phyloP scores from a whole-genome alignment of 2,329 filamentous ascomycete species.

The Talaromyces verruculosus region DNA sequence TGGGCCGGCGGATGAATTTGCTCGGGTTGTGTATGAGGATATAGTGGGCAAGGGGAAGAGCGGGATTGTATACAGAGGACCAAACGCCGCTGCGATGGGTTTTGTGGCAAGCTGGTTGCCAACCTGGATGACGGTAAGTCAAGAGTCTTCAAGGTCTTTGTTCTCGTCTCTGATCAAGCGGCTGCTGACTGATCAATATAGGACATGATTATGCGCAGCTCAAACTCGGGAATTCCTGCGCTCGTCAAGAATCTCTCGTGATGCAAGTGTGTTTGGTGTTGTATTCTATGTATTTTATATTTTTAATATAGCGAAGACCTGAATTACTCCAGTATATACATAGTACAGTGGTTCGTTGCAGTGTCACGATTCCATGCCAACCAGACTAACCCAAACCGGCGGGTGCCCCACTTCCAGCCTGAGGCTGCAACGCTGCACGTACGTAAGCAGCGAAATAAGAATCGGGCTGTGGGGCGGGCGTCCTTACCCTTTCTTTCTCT shows the following conservation, averaged over 20 bases:
- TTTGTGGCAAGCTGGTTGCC: conserved; percentile 20
- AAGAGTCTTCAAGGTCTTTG: neutral
- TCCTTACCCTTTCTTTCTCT: neutral
- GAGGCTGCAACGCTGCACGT: neutral
- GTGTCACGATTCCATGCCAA: neutral
- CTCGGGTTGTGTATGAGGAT: conserved; percentile 18
- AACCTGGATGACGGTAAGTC: conserved; percentile 22
- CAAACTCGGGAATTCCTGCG: neutral
- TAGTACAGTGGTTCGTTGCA: neutral
- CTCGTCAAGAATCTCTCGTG: neutral
- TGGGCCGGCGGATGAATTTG: conserved; percentile 20
- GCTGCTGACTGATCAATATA: neutral
- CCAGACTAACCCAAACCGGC: neutral
- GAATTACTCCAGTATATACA: neutral
- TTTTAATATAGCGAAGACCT: neutral
- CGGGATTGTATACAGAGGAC: conserved; percentile 21
- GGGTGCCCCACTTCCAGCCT: neutral
- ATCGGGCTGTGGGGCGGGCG: neutral
- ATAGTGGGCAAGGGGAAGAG: conserved; percentile 18
- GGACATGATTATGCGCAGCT: neutral
- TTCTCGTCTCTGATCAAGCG: neutral
- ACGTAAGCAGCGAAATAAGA: conserved; percentile 3
- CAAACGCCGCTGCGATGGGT: conserved; percentile 6
- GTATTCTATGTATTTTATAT: neutral
- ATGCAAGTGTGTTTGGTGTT: neutral